A percentile compares a stretch with the other conserved stretches of the same genome.
Conservation (phyloP, 2,329 filamentous ascomycete species). For the Clonostachys rhizophaga region DNA sequence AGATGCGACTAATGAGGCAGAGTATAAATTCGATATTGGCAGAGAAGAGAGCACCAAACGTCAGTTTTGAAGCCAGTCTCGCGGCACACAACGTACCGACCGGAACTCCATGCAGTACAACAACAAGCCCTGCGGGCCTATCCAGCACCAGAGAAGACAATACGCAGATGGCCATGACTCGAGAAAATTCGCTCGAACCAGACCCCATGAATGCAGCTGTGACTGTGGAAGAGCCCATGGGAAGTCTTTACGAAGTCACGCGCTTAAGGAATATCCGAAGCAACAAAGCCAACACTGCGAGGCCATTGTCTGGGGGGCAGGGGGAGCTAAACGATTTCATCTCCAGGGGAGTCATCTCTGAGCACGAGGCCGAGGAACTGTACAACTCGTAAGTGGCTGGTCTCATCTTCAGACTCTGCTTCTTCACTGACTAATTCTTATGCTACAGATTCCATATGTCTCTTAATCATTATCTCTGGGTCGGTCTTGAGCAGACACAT, state of each 20-base stretch:
- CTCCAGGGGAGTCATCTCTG: constrained; percentile 14
- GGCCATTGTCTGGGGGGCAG: constrained; percentile 4
- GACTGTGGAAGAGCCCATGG: constrained; percentile 22
- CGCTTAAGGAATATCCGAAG: constrained; percentile 23
- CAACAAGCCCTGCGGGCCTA: constrained; percentile 8
- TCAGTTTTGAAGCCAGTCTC: background rate
- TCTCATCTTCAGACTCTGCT: constrained; percentile 6
- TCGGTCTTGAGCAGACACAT: constrained; percentile 20
- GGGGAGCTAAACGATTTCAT: constrained; percentile 18
- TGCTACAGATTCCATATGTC: constrained; percentile 2
- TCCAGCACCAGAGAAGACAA: constrained; percentile 8
- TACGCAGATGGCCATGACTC: constrained; percentile 19
- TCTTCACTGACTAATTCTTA: background rate
- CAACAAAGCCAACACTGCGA: constrained; percentile 11
- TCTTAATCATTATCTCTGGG: constrained; percentile 23
- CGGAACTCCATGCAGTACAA: constrained; percentile 18
- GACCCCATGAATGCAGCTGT: constrained; percentile 12
- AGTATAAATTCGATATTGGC: constrained; percentile 11
- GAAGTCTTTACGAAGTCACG: constrained; percentile 22
- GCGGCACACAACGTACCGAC: constrained; percentile 6
- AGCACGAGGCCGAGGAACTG: constrained; percentile 16
- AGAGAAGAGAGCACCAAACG: background rate
- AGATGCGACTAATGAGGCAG: constrained; percentile 13
- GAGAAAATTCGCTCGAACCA: constrained; percentile 20
- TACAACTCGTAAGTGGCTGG: constrained; percentile 11